Base-by-base conservation (phyloP, 768 basidiomycete species). In the Pleurotus platypus region DNA sequence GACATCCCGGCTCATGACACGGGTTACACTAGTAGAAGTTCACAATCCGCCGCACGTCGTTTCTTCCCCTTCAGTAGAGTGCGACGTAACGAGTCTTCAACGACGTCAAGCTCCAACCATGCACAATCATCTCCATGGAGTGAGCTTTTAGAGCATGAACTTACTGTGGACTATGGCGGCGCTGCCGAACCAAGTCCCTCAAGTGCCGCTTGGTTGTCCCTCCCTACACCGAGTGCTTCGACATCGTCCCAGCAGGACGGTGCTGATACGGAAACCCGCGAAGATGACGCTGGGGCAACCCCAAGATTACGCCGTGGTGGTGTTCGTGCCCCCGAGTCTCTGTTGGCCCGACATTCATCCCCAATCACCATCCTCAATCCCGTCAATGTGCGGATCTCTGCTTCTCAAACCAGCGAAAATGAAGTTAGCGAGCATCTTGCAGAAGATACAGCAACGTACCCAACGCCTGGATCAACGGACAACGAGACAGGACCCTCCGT, bases 281-380 rank as follows among this genome's bases (percentile, higher is more conserved):
- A 76, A 7, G 73, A 75, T 18, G 58, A 62, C 47, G 61, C 50
- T n/a, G 64, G 56, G 16, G 63, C 67, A 58, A 68, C 64, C 5
- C 84, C 87, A 3, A 79, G 85, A 42, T 70, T 89, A 43, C 81
- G 87, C 48, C 80, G 87, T 2, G 85, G 87, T n/a, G 84, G 86
- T 2, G 64, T 89, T 4, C 80, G 82, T 4, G 80, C 86, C 4
- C 84, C 86, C 0, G 88, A 89, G 62, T 79, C 82, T 1, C 69
- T 86, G 61, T 64, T 86, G 2, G 69, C 80, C 13, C 76, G 79
- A 27, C 75, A 77, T 60, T 68, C 71, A 13, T 80, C 80, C 12
- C 78, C 60, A 9, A 50, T 38, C 18, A 55, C 58, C 46, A 22
- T 51, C 22, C 20, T 59, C 39, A 54, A 54, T n/a, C 51, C 51